Conservation (phyloP, 257 asterid genomes). For the Mentha longifolia region DNA sequence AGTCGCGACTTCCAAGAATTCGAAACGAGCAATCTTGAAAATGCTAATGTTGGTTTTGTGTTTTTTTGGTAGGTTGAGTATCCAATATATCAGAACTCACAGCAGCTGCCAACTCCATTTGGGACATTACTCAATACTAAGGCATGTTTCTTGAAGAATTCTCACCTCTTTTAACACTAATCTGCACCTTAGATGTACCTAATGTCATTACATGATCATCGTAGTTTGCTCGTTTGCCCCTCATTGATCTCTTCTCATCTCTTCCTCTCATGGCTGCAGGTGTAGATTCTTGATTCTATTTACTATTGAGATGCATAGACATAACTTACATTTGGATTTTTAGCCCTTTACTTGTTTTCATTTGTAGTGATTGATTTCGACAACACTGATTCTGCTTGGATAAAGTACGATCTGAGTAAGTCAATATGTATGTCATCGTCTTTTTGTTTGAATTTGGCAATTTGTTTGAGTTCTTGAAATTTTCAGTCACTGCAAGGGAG, state of each 20-base stretch:
- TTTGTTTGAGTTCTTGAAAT: conserved; percentile 31
- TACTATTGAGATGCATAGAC: not conserved
- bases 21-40: not conserved
- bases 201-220: conserved; percentile 16
- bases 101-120: conserved; percentile 61
- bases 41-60: not conserved
- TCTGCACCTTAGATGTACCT: conserved; percentile 14
- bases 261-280: conserved; percentile 73
- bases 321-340: not conserved
- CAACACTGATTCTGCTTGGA: conserved; percentile 63
- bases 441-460: conserved; percentile 17
- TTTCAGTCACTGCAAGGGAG: conserved; percentile 71
- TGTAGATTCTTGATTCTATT: conserved; percentile 16
- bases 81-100: conserved; percentile 57
- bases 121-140: conserved; percentile 57
- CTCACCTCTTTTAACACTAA: not conserved
- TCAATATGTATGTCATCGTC: conserved; percentile 1
- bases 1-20: conserved; percentile 9
- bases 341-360: conserved; percentile 14
- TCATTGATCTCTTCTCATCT: conserved; percentile 55
- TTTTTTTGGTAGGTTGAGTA: conserved; percentile 51
- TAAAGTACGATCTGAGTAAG: conserved; percentile 64
- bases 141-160: conserved; percentile 38
- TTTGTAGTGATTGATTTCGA: conserved; percentile 69
- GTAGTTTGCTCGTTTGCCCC: conserved; percentile 55